Base-by-base conservation (phyloP, 169 alveolate species). In the Nephromyces sp. region DNA sequence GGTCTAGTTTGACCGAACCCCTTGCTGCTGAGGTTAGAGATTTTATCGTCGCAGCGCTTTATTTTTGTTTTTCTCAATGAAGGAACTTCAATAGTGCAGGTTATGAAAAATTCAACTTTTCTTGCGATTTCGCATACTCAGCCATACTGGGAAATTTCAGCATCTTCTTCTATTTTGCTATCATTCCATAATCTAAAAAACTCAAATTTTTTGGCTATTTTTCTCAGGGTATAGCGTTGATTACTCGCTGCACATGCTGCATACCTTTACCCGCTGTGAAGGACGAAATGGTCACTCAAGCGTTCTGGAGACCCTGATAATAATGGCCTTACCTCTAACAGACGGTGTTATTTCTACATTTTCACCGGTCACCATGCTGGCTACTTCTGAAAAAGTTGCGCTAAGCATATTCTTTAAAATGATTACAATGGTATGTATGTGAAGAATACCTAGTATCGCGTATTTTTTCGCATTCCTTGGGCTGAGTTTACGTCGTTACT, bases 271-370 rank as follows among this genome's bases (percentile, higher is more conserved):
- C 22, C 93, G 86, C 84, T 81, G 90, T 69, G 65, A 84, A 33
- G 93, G 91, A 21, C 77, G 77, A 32, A 82, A 84, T 4, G 67
- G 90, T 25, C 84, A 83, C 61, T 79, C 84, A 32, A 81, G 93
- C 31, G 87, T 82, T 72, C 75, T 85, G 73, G 93, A 88, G 64
- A 86, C 91, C 1, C 80, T 88, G 32, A 86, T 85, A 66, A 79
- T 88, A 25, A 86, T 88, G 74, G 87, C 88, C 32, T 85, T 84
- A 30, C 93, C 93, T n/a, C 78, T 88, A 21, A 57, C 83, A 32
- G 90, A 88, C 69, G 90, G 93, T 2, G 86, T 87, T n/a, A 52
- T 88, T 72, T 85, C 91, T 31, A 88, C 93, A 25, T 85, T 81
- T 80, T 86, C 81, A 31, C 90, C 87, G 32, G 87, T 88, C 43